Evolutionary conservation across 305 asterid species (phyloP).

Genomic region (Solanum hybrid): DNA sequence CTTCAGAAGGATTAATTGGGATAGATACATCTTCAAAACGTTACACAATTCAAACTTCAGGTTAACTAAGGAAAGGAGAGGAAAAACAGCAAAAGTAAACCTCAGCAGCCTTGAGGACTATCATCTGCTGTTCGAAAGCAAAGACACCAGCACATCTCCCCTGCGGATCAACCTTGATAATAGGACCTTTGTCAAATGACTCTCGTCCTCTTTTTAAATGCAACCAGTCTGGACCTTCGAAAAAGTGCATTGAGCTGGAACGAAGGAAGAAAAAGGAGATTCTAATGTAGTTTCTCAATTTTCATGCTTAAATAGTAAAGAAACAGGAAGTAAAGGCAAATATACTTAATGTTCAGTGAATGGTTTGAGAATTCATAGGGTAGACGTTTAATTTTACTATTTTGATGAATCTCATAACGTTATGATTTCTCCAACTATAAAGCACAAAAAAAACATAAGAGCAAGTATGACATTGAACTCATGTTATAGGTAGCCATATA

Average conservation of each 20-base stretch:
- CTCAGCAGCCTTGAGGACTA: constrained; percentile 94
- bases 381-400: background rate
- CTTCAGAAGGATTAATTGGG: background rate
- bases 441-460: background rate
- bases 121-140: constrained; percentile 81
- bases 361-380: background rate
- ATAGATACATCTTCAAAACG: background rate
- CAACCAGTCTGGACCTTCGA: constrained; percentile 93
- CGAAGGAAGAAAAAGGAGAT: constrained; percentile 12
- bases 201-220: constrained; percentile 85
- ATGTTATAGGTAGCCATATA: background rate
- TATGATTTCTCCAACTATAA: background rate
- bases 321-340: background rate
- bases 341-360: background rate
- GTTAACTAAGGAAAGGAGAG: constrained; percentile 4
- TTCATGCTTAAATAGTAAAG: background rate
- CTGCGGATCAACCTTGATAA: constrained; percentile 82
- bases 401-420: background rate
- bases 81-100: constrained; percentile 25
- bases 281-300: background rate
- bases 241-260: constrained; percentile 96
- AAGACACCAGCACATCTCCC: constrained; percentile 94
- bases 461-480: background rate
- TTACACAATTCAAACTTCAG: background rate
- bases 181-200: constrained; percentile 73